phyloP scores from a whole-genome alignment of 768 basidiomycete genomes.

The Tulasnella sp. region DNA sequence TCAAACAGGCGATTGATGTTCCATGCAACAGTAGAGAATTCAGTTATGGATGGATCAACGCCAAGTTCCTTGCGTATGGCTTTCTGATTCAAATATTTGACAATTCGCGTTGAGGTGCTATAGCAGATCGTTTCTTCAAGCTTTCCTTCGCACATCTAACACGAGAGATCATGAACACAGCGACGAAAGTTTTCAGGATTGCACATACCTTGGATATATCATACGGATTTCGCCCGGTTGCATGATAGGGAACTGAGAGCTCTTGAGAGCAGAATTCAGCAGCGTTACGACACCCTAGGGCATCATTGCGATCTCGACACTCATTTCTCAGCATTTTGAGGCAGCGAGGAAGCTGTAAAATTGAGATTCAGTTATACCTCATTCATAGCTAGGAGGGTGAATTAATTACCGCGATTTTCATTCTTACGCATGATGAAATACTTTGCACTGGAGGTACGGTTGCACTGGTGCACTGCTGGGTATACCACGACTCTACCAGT shows the following conservation, averaged over 20 bases:
- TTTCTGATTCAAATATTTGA: conserved; percentile 47
- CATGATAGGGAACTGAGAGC: conserved; percentile 34
- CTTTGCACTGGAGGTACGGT: conserved; percentile 36
- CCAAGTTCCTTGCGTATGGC: conserved; percentile 45
- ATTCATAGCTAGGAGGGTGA: not conserved
- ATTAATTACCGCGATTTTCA: conserved; percentile 6
- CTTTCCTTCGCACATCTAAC: conserved; percentile 36
- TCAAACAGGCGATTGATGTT: conserved; percentile 40
- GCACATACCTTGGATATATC: conserved; percentile 4
- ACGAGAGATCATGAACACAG: conserved; percentile 31
- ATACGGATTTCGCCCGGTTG: conserved; percentile 29
- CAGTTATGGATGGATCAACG: conserved; percentile 35
- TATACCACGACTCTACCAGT: conserved; percentile 33
- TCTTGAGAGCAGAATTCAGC: conserved; percentile 49
- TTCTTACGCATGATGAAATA: conserved; percentile 13
- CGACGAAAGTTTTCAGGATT: not conserved
- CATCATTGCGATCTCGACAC: conserved; percentile 56
- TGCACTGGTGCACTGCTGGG: conserved; percentile 43
- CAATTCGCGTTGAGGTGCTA: conserved; percentile 34
- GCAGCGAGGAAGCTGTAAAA: conserved; percentile 52
- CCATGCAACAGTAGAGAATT: conserved; percentile 45
- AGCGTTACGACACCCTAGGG: conserved; percentile 53
- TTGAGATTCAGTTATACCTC: not conserved
- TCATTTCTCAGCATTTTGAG: conserved; percentile 38
- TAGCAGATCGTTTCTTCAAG: conserved; percentile 43